Conservation (phyloP, 208 protist genomes). For the Leishmania arabica region DNA sequence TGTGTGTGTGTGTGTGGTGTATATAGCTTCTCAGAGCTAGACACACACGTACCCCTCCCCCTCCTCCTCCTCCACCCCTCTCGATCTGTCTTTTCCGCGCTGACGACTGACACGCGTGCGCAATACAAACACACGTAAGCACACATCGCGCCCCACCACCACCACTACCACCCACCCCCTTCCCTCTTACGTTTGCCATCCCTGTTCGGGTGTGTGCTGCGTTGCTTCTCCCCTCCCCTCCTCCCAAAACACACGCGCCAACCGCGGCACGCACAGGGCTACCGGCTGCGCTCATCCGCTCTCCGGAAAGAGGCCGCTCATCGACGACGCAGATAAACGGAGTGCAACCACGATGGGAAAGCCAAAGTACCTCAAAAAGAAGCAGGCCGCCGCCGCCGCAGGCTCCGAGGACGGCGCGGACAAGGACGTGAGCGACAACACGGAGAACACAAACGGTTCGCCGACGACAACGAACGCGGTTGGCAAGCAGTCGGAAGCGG, state of each 20-base stretch:
- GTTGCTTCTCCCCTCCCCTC: neutral
- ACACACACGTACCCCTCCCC: neutral
- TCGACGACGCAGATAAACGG: neutral
- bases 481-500: conserved; percentile 6
- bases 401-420: conserved; percentile 23
- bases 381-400: conserved; percentile 50
- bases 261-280: neutral
- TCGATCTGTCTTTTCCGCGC: neutral
- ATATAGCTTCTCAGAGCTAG: neutral
- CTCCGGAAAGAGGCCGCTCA: neutral
- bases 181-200: neutral
- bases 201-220: neutral
- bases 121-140: neutral
- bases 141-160: neutral
- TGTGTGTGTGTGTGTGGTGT: neutral
- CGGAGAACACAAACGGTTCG: conserved; percentile 11
- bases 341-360: conserved; percentile 55
- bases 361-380: conserved; percentile 87
- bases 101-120: neutral
- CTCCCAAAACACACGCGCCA: neutral
- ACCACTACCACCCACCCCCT: neutral
- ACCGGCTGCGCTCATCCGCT: neutral
- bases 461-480: conserved; percentile 7
- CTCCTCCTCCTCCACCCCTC: neutral
- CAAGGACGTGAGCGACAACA: conserved; percentile 23